A percentile compares a stretch with the other conserved stretches of the same genome.
phyloP scores from a whole-genome alignment of 2,329 filamentous ascomycete species.

The Ceratocystis harringtonii region DNA sequence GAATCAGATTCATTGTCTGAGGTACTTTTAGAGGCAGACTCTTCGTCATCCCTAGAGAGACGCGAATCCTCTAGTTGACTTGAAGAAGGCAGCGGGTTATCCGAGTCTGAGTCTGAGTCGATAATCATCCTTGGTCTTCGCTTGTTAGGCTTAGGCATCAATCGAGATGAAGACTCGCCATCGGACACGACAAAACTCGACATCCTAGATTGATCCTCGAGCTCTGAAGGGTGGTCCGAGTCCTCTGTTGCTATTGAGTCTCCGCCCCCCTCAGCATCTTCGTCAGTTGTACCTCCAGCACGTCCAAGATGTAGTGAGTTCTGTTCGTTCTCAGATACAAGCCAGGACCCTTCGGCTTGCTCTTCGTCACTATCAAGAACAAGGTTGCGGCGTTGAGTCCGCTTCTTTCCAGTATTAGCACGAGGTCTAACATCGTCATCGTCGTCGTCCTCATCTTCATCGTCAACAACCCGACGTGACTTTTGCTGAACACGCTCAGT shows the following conservation, averaged over 20 bases:
- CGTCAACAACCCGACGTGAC: slow-evolving; percentile 25
- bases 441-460: slow-evolving; percentile 14
- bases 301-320: slow-evolving; percentile 49
- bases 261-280: slow-evolving; percentile 74
- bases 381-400: slow-evolving; percentile 36
- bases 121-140: neutral
- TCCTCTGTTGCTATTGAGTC: slow-evolving; percentile 63
- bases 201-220: slow-evolving; percentile 39
- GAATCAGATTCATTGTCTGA: slow-evolving; percentile 21
- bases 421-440: slow-evolving; percentile 20
- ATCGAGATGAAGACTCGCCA: slow-evolving; percentile 24
- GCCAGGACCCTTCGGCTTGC: slow-evolving; percentile 61
- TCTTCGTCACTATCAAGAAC: slow-evolving; percentile 53
- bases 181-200: slow-evolving; percentile 43
- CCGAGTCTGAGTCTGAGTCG: slow-evolving; percentile 23
- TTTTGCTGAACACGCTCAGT: slow-evolving; percentile 22
- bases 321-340: slow-evolving; percentile 55
- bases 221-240: slow-evolving; percentile 41
- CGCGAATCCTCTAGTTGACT: neutral
- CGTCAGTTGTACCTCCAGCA: slow-evolving; percentile 72
- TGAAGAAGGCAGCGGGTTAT: neutral
- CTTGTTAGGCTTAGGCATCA: slow-evolving; percentile 1
- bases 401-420: slow-evolving; percentile 15
- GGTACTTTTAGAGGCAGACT: neutral
- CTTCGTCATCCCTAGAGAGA: neutral